Percentiles rank a stretch among this genome's conserved stretches.
Conservation (phyloP, 2,329 filamentous ascomycete genomes). For the Dryadomyces quercus-mongolicae region DNA sequence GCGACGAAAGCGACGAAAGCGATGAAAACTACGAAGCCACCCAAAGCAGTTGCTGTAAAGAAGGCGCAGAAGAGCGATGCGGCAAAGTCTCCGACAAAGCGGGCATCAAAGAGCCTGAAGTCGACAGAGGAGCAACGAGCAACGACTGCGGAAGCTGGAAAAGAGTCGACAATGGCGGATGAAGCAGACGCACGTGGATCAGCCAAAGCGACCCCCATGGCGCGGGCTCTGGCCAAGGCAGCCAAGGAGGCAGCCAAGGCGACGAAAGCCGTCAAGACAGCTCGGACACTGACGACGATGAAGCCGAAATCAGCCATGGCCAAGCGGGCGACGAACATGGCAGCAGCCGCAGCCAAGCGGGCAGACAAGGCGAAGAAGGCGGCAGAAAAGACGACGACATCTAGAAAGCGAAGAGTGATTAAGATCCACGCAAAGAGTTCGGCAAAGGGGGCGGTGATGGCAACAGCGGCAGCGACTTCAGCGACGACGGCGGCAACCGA, state of each 20-base stretch:
- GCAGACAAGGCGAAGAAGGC: slow-evolving; percentile 3
- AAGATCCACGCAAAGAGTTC: background rate
- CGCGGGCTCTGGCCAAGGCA: slow-evolving; percentile 4
- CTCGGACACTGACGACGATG: slow-evolving; percentile 9
- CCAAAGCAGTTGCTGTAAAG: background rate
- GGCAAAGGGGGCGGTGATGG: background rate
- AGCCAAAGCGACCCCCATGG: slow-evolving; percentile 15
- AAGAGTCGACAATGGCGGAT: background rate
- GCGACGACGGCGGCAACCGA: background rate
- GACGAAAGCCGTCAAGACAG: slow-evolving; percentile 4
- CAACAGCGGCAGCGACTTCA: background rate
- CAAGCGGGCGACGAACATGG: slow-evolving; percentile 2
- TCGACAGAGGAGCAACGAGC: background rate
- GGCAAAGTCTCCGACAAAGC: background rate
- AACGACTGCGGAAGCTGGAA: background rate
- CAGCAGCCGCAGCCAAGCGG: background rate
- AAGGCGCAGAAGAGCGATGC: background rate
- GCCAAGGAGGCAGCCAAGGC: slow-evolving; percentile 9
- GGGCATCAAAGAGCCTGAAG: background rate
- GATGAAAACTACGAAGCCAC: background rate
- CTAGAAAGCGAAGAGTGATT: background rate
- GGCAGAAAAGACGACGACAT: background rate
- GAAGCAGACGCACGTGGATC: background rate
- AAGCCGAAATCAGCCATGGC: background rate
- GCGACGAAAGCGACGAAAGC: background rate